A percentile compares a stretch with the other conserved stretches of the same genome.
These are phyloP conservation scores for Tuber magnatum DNA, from an alignment of 495 filamentous ascomycete genomes.

Conservation along the genomic window DNA sequence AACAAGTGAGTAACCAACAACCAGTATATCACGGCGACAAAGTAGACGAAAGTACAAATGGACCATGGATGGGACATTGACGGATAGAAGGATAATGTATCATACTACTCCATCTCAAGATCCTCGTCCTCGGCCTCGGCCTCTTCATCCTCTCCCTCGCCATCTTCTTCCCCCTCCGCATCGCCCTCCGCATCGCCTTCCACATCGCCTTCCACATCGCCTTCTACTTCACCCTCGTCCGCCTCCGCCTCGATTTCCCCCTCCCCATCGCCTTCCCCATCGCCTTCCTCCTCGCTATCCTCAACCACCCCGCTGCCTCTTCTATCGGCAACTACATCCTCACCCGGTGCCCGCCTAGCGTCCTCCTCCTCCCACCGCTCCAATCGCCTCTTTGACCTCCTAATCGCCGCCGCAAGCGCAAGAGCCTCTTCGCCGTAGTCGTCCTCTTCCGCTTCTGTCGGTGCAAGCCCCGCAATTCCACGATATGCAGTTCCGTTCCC, in stretches of 20 bases:
- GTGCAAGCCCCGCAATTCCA: constrained; percentile 64
- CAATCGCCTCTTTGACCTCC: constrained; percentile 62
- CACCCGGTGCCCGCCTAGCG: constrained; percentile 41
- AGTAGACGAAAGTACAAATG: neutral
- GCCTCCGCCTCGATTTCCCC: constrained; percentile 21
- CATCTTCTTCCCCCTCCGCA: constrained; percentile 6
- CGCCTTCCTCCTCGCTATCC: constrained; percentile 30
- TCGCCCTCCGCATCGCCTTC: neutral
- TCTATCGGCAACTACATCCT: constrained; percentile 22
- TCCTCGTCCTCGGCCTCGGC: constrained; percentile 20
- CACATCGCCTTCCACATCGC: constrained; percentile 17
- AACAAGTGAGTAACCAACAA: constrained; percentile 19
- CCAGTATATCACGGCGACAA: neutral
- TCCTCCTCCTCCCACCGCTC: constrained; percentile 61
- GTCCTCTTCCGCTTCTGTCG: constrained; percentile 56
- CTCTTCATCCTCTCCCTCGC: constrained; percentile 6
- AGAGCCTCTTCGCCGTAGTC: constrained; percentile 75
- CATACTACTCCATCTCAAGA: constrained; percentile 26
- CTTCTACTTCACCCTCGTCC: neutral
- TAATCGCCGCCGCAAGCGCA: constrained; percentile 63
- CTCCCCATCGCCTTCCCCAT: constrained; percentile 29
- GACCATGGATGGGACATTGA: neutral
- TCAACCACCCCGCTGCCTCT: constrained; percentile 24
- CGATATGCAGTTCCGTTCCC: constrained; percentile 44
- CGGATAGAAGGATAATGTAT: constrained; percentile 6